These are phyloP conservation scores for Arachis monticola DNA, from an alignment of 331 rosid genomes.

Conservation along the genomic window DNA sequence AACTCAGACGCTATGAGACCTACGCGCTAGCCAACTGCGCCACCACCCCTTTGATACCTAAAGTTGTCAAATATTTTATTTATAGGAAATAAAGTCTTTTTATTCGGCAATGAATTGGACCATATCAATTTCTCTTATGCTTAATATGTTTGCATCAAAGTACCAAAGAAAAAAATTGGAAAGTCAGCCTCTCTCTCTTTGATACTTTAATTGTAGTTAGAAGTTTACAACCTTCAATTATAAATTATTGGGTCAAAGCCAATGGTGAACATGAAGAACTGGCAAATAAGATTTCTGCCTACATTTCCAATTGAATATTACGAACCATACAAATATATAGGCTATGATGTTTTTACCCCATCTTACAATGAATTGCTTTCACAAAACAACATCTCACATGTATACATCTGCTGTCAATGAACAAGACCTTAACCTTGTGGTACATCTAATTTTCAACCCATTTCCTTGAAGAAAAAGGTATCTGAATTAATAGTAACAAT, in stretches of 20 bases:
- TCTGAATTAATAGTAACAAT: not conserved
- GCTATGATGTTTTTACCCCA: conserved; percentile 18
- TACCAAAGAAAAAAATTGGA: not conserved
- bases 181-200: not conserved
- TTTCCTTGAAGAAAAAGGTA: conserved; percentile 2
- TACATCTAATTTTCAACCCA: conserved; percentile 28
- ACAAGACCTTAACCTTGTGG: conserved; percentile 26
- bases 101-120: not conserved
- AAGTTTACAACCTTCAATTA: not conserved
- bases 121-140: not conserved
- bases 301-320: conserved; percentile 25
- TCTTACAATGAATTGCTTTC: conserved; percentile 37
- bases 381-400: conserved; percentile 20
- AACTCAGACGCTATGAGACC: conserved; percentile 82
- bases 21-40: conserved; percentile 96
- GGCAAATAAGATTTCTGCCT: conserved; percentile 15
- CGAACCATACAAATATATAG: conserved; percentile 21
- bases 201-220: not conserved
- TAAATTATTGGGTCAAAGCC: not conserved
- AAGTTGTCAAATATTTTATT: not conserved
- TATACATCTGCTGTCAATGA: conserved; percentile 24
- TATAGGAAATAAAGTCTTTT: too few relatives aligned
- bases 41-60: too few relatives aligned
- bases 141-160: not conserved
- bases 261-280: not conserved